These are phyloP conservation scores for Onygenales sp. DNA, from an alignment of 2,329 filamentous ascomycete species.

Conservation along the genomic window DNA sequence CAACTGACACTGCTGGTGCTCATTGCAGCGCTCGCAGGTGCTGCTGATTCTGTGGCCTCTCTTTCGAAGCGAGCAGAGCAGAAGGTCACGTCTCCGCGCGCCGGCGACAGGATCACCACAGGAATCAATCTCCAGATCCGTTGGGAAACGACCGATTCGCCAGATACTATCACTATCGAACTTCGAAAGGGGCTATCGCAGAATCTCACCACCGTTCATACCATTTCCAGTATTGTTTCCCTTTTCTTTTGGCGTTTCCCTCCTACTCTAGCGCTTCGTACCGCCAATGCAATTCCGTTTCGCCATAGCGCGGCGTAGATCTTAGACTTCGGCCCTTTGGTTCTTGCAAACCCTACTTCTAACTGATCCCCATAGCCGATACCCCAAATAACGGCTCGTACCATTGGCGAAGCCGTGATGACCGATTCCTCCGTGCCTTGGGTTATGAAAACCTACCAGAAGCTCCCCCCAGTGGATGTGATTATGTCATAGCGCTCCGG, in stretches of 20 bases:
- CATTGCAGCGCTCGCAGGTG: not conserved
- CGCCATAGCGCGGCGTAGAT: not conserved
- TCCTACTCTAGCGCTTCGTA: not conserved
- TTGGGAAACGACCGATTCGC: conserved; percentile 5
- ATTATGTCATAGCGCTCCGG: conserved; percentile 7
- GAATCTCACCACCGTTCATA: conserved; percentile 8
- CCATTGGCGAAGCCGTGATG: conserved; percentile 10
- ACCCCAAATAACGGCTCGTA: conserved; percentile 10
- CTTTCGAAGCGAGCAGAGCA: conserved; percentile 4
- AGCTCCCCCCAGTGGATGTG: conserved; percentile 8
- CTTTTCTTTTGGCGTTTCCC: not conserved
- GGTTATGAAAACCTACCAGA: conserved; percentile 1
- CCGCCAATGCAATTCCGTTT: not conserved
- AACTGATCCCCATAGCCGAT: conserved; percentile 1
- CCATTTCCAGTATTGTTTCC: conserved; percentile 8
- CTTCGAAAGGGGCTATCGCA: conserved; percentile 6
- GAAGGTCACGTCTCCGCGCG: conserved; percentile 4
- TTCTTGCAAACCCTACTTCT: not conserved
- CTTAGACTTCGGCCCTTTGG: not conserved
- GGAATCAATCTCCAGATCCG: conserved; percentile 8
- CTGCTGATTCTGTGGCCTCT: not conserved
- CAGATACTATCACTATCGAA: conserved; percentile 5
- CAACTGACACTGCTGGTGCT: not conserved
- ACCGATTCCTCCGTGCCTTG: conserved; percentile 6
- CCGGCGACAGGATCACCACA: conserved; percentile 6